Base-by-base conservation (phyloP, 2,329 filamentous ascomycete species). In the Cladophialophora chaetospira region DNA sequence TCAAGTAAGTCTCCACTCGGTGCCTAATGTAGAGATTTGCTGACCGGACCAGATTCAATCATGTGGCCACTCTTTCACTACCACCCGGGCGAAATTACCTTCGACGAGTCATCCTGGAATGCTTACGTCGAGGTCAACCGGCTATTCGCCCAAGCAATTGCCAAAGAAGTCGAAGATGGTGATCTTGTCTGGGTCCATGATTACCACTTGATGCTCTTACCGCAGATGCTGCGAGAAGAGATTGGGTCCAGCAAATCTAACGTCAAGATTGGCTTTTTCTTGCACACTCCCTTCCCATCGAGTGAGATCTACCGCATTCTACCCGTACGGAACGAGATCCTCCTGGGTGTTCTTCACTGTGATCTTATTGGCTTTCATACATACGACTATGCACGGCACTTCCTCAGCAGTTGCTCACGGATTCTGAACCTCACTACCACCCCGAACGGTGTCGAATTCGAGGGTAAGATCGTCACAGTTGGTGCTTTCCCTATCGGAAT, bases 21-120 rank as follows among this genome's bases (percentile, higher is more conserved):
- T 35, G 31, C 15, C n/a, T 31, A 28, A 11, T 17, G 5, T 15
- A 5, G 23, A 15, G 5, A 19, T 26, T n/a, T 45, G 46, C 54
- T 42, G 45, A 55, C 58, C 45, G 3, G n/a, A 17, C 1, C 61
- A 93, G 91, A 99, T 75, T 95, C 91, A 5, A 97, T 97, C 72
- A 86, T 99, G 59, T 99, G 94, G 94, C 94, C 94, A 2, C 85
- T 99, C 35, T 96, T 99, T 79, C 94, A 97, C 78, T 97, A 97
- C 77, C 94, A 99, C 74, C 93, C 94, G 48, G 93, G 93, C 71
- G 93, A 97, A 79, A 97, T 97, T 67, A 96, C 91, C 42, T 97
- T 97, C 72, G 92, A 97, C 76, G 93, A 97, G 76, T 88, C 87
- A 38, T 89, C 91, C 3, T 99, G 94, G 94, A 82, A 87, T 21